Evolutionary conservation across 805 yeast species (phyloP), one percentile per base, ranked within the genome.

Genomic region (Lipomyces lipofer): DNA sequence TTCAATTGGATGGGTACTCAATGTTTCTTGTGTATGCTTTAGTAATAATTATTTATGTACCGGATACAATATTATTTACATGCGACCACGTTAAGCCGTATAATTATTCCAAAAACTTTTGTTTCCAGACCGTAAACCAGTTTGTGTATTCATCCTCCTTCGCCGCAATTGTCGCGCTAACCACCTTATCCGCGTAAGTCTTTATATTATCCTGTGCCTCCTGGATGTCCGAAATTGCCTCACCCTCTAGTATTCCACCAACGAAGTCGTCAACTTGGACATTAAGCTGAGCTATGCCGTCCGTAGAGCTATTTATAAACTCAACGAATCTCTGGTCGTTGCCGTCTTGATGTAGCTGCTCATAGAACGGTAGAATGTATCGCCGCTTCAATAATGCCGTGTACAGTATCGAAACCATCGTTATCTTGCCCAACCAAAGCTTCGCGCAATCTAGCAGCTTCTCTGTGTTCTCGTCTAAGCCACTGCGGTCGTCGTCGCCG

Each of bases 341-440:
- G 10, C 43, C 30, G 28, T 24, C 28, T 13, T 7, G 7, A 13
- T 15, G 21, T n/a, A 25, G 21, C 13, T 24, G 28, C 6, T 28
- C 43, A 19, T 42, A 42, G 21, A 25, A 22, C 6, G 17, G 13
- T 10, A 25, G 7, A 13, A 21, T 25, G 21, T 51, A 21, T 12
- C 61, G 44, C n/a, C 60, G 60, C 30, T 57, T 57, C 15, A 47
- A 35, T 7, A 57, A 28, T 9, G 60, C 43, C 27, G 55, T 19
- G 22, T 25, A 38, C 10, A 57, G 43, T 13, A 55, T 28, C 9
- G 49, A 32, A 17, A 55, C 39, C 33, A 50, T 21, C 25, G 47
- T 50, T 15, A 50, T 24, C 29, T 49, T 50, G 12, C 17, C 15
- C 1, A 48, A 32, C 56, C 56, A 51, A 17, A n/a, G 3, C 35